Evolutionary conservation across 169 alveolate genomes (phyloP).

Genomic region (Plasmodium gonderi): DNA sequence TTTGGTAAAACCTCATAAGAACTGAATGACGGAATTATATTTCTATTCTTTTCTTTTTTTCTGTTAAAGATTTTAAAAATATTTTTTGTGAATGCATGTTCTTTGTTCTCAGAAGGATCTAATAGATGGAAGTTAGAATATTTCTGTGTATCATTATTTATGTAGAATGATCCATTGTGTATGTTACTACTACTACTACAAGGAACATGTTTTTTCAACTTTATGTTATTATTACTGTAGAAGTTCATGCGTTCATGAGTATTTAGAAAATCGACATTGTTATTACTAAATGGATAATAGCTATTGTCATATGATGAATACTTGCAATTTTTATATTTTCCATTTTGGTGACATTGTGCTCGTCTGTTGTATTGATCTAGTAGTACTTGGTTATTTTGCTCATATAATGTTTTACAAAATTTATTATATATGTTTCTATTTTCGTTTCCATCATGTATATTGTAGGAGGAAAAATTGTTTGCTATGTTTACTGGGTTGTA

Average conservation of each 20-base stretch:
- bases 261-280: background rate
- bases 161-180: conserved; percentile 9
- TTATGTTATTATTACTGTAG: conserved; percentile 17
- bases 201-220: background rate
- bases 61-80: conserved; percentile 17
- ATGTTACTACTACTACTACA: background rate
- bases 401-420: background rate
- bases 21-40: conserved; percentile 13
- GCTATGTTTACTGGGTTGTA: background rate
- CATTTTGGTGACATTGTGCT: background rate
- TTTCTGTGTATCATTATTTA: conserved; percentile 3
- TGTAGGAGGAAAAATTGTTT: background rate
- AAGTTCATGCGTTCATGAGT: background rate
- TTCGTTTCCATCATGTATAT: background rate
- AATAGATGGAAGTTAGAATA: background rate
- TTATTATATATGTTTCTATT: conserved; percentile 8
- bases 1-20: conserved; percentile 22
- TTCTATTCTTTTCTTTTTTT: conserved; percentile 31
- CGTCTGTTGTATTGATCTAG: conserved; percentile 4
- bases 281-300: background rate
- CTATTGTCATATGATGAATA: conserved; percentile 27
- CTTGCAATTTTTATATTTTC: background rate
- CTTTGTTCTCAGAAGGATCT: background rate
- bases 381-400: background rate
- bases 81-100: background rate